Evolutionary conservation across 2,329 filamentous ascomycete species (phyloP).

Genomic region (Ophiostoma himal-ulmi): DNA sequence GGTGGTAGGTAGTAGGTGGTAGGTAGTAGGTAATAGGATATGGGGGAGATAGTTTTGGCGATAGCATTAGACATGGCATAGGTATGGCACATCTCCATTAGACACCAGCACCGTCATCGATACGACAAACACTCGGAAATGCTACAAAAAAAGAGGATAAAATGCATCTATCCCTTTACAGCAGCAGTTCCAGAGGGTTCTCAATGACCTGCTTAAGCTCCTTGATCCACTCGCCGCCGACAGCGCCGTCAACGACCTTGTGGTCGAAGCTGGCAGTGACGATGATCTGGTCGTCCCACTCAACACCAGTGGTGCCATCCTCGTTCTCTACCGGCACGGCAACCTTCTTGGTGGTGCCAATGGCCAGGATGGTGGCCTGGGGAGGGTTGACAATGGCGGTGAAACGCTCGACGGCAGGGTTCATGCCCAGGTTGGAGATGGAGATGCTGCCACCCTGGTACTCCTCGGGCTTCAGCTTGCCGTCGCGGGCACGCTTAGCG

Average conservation of each 20-base stretch:
- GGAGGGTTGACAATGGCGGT: conserved; percentile 99
- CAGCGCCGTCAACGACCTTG: conserved; percentile 94
- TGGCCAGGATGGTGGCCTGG: conserved; percentile 89
- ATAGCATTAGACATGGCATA: conserved; percentile 10
- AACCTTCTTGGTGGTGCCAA: conserved; percentile 94
- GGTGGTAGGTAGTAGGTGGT: not conserved
- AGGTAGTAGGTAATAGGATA: not conserved
- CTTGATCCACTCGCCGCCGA: conserved; percentile 92
- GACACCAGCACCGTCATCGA: conserved; percentile 15
- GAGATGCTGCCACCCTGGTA: conserved; percentile 99
- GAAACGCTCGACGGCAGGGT: conserved; percentile 90
- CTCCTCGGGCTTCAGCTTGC: conserved; percentile 98
- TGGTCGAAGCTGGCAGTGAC: conserved; percentile 97
- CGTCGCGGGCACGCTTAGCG: conserved; percentile 89
- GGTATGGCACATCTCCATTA: conserved; percentile 18
- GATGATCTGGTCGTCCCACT: conserved; percentile 96
- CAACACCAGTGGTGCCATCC: conserved; percentile 66
- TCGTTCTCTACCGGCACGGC: conserved; percentile 79
- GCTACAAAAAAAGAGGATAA: not conserved
- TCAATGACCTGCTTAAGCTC: conserved; percentile 97
- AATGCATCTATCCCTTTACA: conserved; percentile 51
- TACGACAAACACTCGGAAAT: not conserved
- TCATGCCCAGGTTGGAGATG: conserved; percentile 99
- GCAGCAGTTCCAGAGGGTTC: conserved; percentile 90
- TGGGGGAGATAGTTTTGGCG: conserved; percentile 8